These are phyloP conservation scores for Limonium bicolor DNA, from an alignment of 148 eudicot species.

Conservation along the genomic window DNA sequence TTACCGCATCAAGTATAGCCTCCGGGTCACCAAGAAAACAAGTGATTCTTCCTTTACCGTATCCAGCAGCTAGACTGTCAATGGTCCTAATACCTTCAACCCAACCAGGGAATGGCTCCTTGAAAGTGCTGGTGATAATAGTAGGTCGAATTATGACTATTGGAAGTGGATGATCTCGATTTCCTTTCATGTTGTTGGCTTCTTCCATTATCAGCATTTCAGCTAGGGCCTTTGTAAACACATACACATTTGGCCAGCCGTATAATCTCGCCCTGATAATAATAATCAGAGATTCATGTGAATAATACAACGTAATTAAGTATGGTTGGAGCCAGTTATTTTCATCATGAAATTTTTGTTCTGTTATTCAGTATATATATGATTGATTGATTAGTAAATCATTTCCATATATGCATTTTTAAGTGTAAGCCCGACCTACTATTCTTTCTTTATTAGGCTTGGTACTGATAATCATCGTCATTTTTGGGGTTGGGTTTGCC, in stretches of 20 bases:
- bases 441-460: neutral
- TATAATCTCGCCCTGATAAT: slow-evolving; percentile 36
- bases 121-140: slow-evolving; percentile 64
- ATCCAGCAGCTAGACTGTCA: slow-evolving; percentile 19
- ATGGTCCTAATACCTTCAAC: slow-evolving; percentile 73
- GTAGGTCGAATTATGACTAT: slow-evolving; percentile 80
- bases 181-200: no score
- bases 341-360: neutral
- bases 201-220: slow-evolving; percentile 59
- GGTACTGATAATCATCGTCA: neutral
- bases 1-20: slow-evolving; percentile 5
- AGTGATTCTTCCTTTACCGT: slow-evolving; percentile 8
- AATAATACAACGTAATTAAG: neutral
- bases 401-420: neutral
- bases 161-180: no score
- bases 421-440: neutral
- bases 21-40: slow-evolving; percentile 9
- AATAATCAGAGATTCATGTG: neutral
- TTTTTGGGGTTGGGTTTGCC: no score
- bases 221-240: slow-evolving; percentile 87
- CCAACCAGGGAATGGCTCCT: slow-evolving; percentile 93
- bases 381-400: neutral
- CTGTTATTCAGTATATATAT: no score
- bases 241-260: slow-evolving; percentile 95
- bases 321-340: neutral